Conservation (phyloP, 2,329 filamentous ascomycete genomes). For the Cytospora paraplurivora region DNA sequence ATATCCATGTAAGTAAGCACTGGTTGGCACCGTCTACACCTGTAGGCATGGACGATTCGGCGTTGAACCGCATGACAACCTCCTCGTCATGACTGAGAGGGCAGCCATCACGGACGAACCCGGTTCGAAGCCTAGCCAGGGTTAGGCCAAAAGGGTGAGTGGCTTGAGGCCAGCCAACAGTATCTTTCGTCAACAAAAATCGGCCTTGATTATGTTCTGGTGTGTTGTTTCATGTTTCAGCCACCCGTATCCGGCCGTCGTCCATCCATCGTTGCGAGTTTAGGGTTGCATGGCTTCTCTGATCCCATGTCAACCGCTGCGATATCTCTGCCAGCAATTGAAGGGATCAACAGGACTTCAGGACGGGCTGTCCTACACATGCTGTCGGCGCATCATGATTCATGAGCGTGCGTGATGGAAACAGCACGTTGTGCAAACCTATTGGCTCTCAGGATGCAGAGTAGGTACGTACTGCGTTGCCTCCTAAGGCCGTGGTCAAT, state of each 20-base stretch:
- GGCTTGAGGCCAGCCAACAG: not conserved
- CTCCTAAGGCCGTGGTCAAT: too few relatives aligned
- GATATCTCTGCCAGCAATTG: too few relatives aligned
- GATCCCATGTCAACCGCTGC: too few relatives aligned
- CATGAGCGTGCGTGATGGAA: too few relatives aligned
- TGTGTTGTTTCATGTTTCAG: constrained; percentile 28
- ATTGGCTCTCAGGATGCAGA: too few relatives aligned
- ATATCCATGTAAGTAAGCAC: not conserved
- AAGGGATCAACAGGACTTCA: too few relatives aligned
- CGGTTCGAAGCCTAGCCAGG: not conserved
- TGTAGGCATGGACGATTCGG: not conserved
- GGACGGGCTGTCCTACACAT: too few relatives aligned
- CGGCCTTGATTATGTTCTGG: constrained; percentile 3
- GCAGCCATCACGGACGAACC: not conserved
- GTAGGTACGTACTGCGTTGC: too few relatives aligned
- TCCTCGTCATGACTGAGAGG: constrained; percentile 11
- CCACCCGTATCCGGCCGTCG: constrained; percentile 1
- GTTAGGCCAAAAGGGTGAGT: not conserved
- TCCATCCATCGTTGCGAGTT: too few relatives aligned
- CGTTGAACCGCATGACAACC: constrained; percentile 6
- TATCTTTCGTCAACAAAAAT: not conserved
- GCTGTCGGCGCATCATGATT: too few relatives aligned
- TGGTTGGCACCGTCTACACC: not conserved
- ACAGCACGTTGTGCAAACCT: too few relatives aligned
- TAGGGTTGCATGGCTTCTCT: too few relatives aligned